phyloP scores from a whole-genome alignment of 2,329 filamentous ascomycete species.

The Pseudocercospora pini-densiflorae region DNA sequence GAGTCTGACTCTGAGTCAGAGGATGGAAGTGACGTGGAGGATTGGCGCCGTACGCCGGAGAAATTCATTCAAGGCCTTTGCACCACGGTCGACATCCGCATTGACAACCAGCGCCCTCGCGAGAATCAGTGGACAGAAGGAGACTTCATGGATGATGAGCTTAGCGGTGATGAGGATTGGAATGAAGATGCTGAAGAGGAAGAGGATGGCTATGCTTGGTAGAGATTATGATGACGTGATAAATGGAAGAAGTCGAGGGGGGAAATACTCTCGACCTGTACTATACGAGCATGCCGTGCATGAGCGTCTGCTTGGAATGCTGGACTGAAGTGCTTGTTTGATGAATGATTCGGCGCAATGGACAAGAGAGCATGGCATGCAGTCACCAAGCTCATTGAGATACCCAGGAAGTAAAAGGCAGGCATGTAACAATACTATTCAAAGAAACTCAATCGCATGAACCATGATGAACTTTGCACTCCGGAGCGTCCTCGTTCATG shows the following conservation, averaged over 20 bases:
- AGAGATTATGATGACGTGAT: slow-evolving; percentile 1
- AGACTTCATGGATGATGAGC: slow-evolving; percentile 70
- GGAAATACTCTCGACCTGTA: neutral
- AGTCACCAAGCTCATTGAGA: neutral
- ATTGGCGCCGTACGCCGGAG: slow-evolving; percentile 36
- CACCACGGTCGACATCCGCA: slow-evolving; percentile 69
- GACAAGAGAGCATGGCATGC: neutral
- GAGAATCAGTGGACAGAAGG: slow-evolving; percentile 72
- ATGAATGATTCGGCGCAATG: neutral
- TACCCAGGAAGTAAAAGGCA: neutral
- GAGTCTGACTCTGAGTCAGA: slow-evolving; percentile 37
- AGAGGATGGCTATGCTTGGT: slow-evolving; percentile 47
- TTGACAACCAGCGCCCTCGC: slow-evolving; percentile 75
- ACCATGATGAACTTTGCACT: neutral
- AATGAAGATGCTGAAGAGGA: slow-evolving; percentile 60
- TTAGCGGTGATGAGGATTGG: slow-evolving; percentile 62
- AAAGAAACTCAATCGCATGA: neutral
- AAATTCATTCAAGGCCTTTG: slow-evolving; percentile 69
- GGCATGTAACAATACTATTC: slow-evolving; percentile 5
- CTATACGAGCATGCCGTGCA: neutral
- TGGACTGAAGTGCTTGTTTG: neutral
- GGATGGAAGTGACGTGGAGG: slow-evolving; percentile 43
- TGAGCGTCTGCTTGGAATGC: neutral
- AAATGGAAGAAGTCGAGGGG: neutral
- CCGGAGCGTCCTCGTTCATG: neutral